A percentile compares a stretch with the other conserved stretches of the same genome.
These are phyloP conservation scores for Medicago arabica DNA, from an alignment of 306 rosid genomes.

Conservation along the genomic window DNA sequence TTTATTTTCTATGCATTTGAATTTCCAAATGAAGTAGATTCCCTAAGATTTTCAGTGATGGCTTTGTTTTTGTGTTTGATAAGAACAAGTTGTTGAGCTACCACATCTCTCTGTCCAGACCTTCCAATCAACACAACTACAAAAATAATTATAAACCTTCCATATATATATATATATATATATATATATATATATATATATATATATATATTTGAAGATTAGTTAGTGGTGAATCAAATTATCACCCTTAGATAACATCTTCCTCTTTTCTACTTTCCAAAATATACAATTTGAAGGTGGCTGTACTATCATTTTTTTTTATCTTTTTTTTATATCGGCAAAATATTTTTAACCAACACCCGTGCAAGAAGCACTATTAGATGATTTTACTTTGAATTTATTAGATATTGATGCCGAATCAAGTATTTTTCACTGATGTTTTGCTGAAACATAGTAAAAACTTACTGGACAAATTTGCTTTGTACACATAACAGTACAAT, in stretches of 20 bases:
- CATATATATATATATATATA: no score
- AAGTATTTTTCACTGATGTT: constrained; percentile 3
- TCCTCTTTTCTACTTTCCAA: constrained; percentile 3
- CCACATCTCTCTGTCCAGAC: constrained; percentile 23
- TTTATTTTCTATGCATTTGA: constrained; percentile 6
- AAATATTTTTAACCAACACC: no score
- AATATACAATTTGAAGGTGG: background rate
- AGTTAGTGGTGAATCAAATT: constrained; percentile 24
- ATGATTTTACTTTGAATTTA: constrained; percentile 28
- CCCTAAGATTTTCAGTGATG: constrained; percentile 33
- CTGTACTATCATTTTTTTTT: background rate
- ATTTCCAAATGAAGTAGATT: constrained; percentile 31
- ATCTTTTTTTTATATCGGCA: no score
- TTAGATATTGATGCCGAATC: constrained; percentile 17
- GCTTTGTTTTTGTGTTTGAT: constrained; percentile 23
- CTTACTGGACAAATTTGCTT: background rate
- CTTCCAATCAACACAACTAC: background rate
- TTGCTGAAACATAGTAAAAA: constrained; percentile 17
- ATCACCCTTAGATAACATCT: constrained; percentile 2
- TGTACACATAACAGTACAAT: background rate
- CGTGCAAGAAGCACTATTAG: no score
- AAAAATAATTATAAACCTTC: background rate
- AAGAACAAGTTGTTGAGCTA: constrained; percentile 41
- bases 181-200: no score
- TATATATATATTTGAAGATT: background rate